phyloP scores from a whole-genome alignment of 2,329 filamentous ascomycete genomes.

The Whalleya microplaca region DNA sequence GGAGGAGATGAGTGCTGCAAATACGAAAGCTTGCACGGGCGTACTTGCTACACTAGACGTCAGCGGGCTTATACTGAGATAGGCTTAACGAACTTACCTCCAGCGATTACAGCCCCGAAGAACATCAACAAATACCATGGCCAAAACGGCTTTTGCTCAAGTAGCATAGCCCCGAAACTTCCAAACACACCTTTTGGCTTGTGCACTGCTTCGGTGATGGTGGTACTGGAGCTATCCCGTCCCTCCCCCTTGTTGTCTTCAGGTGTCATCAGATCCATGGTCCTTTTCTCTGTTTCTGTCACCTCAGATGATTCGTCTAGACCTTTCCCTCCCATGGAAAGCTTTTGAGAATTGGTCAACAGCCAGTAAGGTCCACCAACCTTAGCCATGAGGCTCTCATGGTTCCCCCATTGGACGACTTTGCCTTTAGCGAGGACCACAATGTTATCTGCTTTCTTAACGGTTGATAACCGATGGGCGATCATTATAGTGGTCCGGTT shows the following conservation, averaged over 20 bases:
- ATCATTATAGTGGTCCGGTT: slow-evolving; percentile 69
- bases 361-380: slow-evolving; percentile 66
- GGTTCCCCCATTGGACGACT: slow-evolving; percentile 74
- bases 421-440: slow-evolving; percentile 57
- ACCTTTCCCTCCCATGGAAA: slow-evolving; percentile 49
- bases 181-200: slow-evolving; percentile 29
- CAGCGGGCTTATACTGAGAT: neutral
- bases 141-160: slow-evolving; percentile 35
- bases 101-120: slow-evolving; percentile 39
- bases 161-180: slow-evolving; percentile 34
- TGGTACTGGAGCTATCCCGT: slow-evolving; percentile 15
- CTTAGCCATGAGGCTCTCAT: slow-evolving; percentile 67
- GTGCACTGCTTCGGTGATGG: slow-evolving; percentile 12
- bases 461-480: slow-evolving; percentile 63
- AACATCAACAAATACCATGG: slow-evolving; percentile 36
- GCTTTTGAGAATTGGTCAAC: slow-evolving; percentile 65
- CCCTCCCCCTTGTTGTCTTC: slow-evolving; percentile 45
- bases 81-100: slow-evolving; percentile 28
- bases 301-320: slow-evolving; percentile 38
- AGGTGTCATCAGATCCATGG: slow-evolving; percentile 43
- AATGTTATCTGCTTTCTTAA: slow-evolving; percentile 47
- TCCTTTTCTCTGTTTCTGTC: slow-evolving; percentile 41
- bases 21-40: slow-evolving; percentile 59
- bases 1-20: slow-evolving; percentile 53
- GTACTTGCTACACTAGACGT: slow-evolving; percentile 40